Evolutionary conservation across 2,329 filamentous ascomycete genomes (phyloP), one percentile per base, ranked within the genome.

Genomic region (Aspergillus fumigatus): DNA sequence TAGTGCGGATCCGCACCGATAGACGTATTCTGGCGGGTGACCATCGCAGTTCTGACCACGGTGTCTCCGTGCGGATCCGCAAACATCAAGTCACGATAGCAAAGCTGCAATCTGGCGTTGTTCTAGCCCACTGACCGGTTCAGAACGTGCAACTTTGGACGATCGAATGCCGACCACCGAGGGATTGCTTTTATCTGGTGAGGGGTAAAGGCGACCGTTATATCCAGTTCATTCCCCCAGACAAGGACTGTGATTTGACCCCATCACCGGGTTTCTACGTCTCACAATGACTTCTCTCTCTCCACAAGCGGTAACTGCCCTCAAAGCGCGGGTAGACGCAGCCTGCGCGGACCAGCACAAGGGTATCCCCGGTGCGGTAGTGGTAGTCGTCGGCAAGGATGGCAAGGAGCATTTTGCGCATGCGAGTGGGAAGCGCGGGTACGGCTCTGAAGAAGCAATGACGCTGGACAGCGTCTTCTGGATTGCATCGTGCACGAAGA

Each of bases 401-500:
- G 81, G 81, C 21, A 67, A 75, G 2, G 78, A 81, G 8, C 67
- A 80, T 0, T 79, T 82, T 60, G 72, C 74, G 2, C 74, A 84
- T 62, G 71, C 81, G 0, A 70, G 79, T 0, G 83, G 82, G 0
- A 78, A 74, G 19, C 71, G 76, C 2, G 82, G 82, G 0, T 49
- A 75, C 4, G 70, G 21, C 10, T 57, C 73, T 2, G 62, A 73
- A 0, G 78, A 84, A 48, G 73, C 79, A 3, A 84, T 89, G 81
- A 79, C 79, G 0, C 70, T 84, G 0, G 84, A 89, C 41, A 84
- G 76, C 8, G 73, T 84, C 1, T 88, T 86, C 63, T 83, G 80
- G 79, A 79, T 84, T 21, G 80, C 80, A 1, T 80, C 78, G 1
- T 82, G 79, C 65, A 81, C 78, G 1, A 80, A 80, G 62, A 63